These are phyloP conservation scores for Suillus subaureus DNA, from an alignment of 768 basidiomycete species.

Conservation along the genomic window DNA sequence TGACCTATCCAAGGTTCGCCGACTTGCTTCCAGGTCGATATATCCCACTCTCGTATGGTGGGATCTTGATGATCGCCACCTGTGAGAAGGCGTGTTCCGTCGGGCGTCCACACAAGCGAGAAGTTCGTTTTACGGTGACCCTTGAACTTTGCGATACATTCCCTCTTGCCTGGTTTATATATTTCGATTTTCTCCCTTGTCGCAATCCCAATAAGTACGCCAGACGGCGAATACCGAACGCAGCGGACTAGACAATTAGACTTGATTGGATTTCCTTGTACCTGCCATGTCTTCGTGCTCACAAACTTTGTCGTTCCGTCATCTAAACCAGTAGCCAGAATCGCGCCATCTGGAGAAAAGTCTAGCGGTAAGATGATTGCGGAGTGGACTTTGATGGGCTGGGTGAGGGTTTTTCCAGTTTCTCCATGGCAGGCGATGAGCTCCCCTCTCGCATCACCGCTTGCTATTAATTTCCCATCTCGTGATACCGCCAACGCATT, in stretches of 20 bases:
- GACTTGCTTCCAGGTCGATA: not conserved
- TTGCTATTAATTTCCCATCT: not conserved
- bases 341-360: not conserved
- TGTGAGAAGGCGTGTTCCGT: not conserved
- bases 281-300: not conserved
- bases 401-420: not conserved
- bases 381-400: not conserved
- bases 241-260: not conserved
- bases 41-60: not conserved
- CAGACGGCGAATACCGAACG: not conserved
- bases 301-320: not conserved
- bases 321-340: not conserved
- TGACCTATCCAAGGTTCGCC: not conserved
- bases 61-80: not conserved
- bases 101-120: not conserved
- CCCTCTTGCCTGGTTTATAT: not conserved
- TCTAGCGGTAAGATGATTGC: not conserved
- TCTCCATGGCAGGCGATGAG: not conserved
- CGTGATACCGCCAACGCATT: not conserved
- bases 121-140: slow-evolving; percentile 1
- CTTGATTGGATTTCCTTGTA: not conserved
- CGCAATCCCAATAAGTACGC: not conserved
- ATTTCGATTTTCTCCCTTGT: not conserved
- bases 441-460: not conserved
- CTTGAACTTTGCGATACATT: not conserved